phyloP scores from a whole-genome alignment of 208 protist species.

The Endotrypanum monterogeii region DNA sequence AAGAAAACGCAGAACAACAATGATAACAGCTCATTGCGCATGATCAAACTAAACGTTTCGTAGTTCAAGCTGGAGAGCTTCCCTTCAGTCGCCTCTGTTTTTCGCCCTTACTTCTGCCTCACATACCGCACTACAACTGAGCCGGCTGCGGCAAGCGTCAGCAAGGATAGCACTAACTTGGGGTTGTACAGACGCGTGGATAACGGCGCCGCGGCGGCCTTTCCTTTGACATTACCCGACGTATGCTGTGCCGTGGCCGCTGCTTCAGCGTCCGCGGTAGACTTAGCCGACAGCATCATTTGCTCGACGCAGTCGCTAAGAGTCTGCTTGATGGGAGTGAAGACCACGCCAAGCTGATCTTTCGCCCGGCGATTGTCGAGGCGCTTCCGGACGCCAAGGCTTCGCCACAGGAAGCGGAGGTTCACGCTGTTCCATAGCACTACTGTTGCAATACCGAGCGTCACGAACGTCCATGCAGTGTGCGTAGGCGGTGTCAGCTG shows the following conservation, averaged over 20 bases:
- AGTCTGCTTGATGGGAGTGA: slow-evolving; percentile 82
- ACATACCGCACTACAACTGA: slow-evolving; percentile 20
- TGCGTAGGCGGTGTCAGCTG: slow-evolving; percentile 80
- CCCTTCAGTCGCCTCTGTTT: not conserved
- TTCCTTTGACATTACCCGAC: not conserved
- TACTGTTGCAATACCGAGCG: slow-evolving; percentile 59
- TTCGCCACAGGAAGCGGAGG: slow-evolving; percentile 82
- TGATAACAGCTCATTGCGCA: not conserved
- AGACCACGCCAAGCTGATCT: slow-evolving; percentile 60
- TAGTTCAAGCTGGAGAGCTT: no score
- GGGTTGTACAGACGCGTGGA: slow-evolving; percentile 9
- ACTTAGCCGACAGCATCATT: slow-evolving; percentile 58
- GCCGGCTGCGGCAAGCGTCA: slow-evolving; percentile 21
- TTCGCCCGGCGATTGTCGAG: slow-evolving; percentile 65
- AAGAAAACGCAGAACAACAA: not conserved
- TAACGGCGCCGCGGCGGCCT: not conserved
- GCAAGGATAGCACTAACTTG: slow-evolving; percentile 15
- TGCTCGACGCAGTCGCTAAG: slow-evolving; percentile 71
- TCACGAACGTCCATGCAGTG: slow-evolving; percentile 80
- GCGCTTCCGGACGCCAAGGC: slow-evolving; percentile 73
- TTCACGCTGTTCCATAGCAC: slow-evolving; percentile 57
- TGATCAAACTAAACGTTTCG: not conserved
- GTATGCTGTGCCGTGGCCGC: slow-evolving; percentile 1
- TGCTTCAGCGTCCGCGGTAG: slow-evolving; percentile 19
- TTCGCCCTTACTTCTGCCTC: slow-evolving; percentile 12